phyloP scores from a whole-genome alignment of 2,329 filamentous ascomycete species.

The Rhynchosporium agropyri region DNA sequence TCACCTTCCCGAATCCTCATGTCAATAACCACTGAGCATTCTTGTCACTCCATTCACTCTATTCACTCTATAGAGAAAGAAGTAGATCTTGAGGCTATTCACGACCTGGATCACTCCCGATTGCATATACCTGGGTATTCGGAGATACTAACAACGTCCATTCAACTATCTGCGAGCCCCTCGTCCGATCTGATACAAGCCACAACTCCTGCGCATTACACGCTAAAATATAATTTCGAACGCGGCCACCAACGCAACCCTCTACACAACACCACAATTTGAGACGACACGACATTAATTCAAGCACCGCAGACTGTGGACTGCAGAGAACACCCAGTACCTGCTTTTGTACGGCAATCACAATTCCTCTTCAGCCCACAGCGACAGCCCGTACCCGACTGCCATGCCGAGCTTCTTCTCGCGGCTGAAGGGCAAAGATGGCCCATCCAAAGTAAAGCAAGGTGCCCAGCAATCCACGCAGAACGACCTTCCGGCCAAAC shows the following conservation, averaged over 20 bases:
- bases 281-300: neutral
- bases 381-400: slow-evolving; percentile 8
- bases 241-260: slow-evolving; percentile 1
- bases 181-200: slow-evolving; percentile 4
- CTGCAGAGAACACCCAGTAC: slow-evolving; percentile 22
- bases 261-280: neutral
- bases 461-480: slow-evolving; percentile 54
- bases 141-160: neutral
- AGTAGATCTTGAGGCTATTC: slow-evolving; percentile 11
- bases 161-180: slow-evolving; percentile 11
- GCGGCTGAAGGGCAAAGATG: slow-evolving; percentile 70
- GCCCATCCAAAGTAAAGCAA: slow-evolving; percentile 63
- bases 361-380: neutral
- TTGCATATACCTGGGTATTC: slow-evolving; percentile 9
- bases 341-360: neutral
- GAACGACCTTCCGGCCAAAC: slow-evolving; percentile 62
- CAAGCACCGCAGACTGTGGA: neutral
- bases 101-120: neutral
- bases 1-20: slow-evolving; percentile 7
- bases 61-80: too few species aligned
- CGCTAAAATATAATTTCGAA: slow-evolving; percentile 18
- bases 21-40: neutral
- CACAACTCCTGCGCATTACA: slow-evolving; percentile 8
- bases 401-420: slow-evolving; percentile 43
- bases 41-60: slow-evolving; percentile 6